Evolutionary conservation across 1,284 basidiomycete genomes (phyloP), one percentile per base, ranked within the genome.

Genomic region (Ceratobasidium sp.): DNA sequence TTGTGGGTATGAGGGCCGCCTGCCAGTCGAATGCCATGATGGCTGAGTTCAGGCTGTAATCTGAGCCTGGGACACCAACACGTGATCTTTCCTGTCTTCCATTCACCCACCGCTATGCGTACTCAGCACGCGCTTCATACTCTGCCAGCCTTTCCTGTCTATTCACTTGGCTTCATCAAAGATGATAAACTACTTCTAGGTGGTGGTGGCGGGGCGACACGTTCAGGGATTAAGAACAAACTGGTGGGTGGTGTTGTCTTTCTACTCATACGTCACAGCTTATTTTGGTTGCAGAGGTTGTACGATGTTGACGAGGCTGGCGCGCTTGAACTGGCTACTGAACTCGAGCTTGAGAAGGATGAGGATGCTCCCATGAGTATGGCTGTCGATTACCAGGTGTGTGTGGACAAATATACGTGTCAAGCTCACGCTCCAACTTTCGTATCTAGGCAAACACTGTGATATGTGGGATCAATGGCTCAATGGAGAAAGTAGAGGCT

Each of bases 281-380:
- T 32, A 32, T 52, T 35, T 26, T 16, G 47, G 23, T 13, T 55
- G 1, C 76, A 94, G 93, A 87, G 89, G 79, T 80, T 95, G n/a
- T 93, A 91, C 79, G 85, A 86, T 61, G 85, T 95, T 41, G 85
- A 85, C 14, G 82, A 86, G 38, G 79, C 81, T 57, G 86, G 89
- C 47, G 85, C 87, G 74, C 81, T 97, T 23, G 83, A 88, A 54
- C 83, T 89, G 1, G 78, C 90, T 13, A 82, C 88, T 75, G 93
- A 97, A 80, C 84, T 90, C 57, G 88, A 93, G 77, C 85, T 98
- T 11, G 90, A 88, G 72, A 87, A 83, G 62, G 91, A 89, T 41
- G 95, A 96, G 79, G 96, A 98, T 81, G 92, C 92, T 8, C 95
- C 96, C 13, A 98, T 96, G 93, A 96, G 95, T 79, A 91, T 98